phyloP scores from a whole-genome alignment of 2,329 filamentous ascomycete genomes.

The Incumbomyces delicatus region DNA sequence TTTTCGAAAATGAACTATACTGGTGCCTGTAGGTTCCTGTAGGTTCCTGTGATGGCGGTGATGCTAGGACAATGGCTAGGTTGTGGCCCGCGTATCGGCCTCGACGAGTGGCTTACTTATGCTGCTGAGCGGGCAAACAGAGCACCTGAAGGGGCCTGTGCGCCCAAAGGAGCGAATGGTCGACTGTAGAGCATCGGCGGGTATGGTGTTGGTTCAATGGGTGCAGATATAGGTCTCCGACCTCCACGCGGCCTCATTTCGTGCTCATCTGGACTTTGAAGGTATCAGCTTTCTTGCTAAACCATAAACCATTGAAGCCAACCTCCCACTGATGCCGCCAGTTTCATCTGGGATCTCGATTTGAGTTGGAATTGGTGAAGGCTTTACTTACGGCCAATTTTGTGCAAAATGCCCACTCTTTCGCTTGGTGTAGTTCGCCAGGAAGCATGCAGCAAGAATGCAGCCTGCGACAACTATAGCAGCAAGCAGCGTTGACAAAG shows the following conservation, averaged over 20 bases:
- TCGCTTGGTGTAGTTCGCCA: not conserved
- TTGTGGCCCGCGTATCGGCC: no score
- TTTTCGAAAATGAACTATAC: no score
- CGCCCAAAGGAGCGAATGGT: conserved; percentile 1
- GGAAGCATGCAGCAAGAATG: not conserved
- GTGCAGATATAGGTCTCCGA: not conserved
- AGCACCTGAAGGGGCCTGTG: conserved; percentile 1
- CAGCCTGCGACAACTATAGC: not conserved
- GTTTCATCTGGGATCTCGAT: not conserved
- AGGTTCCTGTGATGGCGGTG: no score
- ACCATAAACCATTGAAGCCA: not conserved
- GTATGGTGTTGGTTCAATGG: not conserved
- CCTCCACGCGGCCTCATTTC: not conserved
- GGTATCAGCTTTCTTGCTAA: not conserved
- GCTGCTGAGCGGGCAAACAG: not conserved
- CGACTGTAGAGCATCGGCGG: not conserved
- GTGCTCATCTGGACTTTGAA: not conserved
- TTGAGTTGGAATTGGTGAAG: not conserved
- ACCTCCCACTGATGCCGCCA: not conserved
- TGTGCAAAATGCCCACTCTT: not conserved
- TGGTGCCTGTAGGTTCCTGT: no score
- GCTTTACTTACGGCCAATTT: not conserved
- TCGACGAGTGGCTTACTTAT: not conserved
- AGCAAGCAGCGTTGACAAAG: not conserved
- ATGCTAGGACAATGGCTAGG: no score